Conservation (phyloP, 169 alveolate species). For the Eimeria acervulina region DNA sequence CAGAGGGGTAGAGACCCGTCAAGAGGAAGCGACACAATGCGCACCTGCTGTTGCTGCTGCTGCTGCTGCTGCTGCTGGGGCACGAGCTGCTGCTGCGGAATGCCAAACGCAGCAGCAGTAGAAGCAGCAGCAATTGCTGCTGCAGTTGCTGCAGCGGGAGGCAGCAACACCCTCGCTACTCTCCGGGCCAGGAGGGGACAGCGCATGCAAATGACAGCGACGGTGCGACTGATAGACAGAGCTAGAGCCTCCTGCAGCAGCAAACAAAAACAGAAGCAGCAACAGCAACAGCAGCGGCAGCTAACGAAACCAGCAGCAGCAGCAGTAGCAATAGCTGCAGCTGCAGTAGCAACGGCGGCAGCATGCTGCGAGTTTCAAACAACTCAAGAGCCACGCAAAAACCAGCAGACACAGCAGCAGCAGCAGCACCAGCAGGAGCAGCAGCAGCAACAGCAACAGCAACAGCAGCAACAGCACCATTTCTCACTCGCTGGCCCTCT, state of each 20-base stretch:
- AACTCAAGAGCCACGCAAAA: conserved; percentile 8
- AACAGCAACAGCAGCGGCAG: conserved; percentile 46
- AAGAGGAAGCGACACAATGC: background rate
- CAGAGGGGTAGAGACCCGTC: conserved; percentile 56
- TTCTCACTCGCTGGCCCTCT: conserved; percentile 48
- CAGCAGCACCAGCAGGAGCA: conserved; percentile 46
- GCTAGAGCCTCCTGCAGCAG: conserved; percentile 70
- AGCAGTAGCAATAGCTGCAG: conserved; percentile 3
- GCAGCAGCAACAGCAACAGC: conserved; percentile 33
- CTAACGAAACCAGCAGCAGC: conserved; percentile 35
- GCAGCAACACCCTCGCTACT: conserved; percentile 34
- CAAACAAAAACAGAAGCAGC: conserved; percentile 53
- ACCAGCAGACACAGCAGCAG: conserved; percentile 7
- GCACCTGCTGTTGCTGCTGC: conserved; percentile 40
- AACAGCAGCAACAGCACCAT: background rate
- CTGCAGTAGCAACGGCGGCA: conserved; percentile 26
- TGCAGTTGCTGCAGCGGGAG: conserved; percentile 14
- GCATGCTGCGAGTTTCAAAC: background rate
- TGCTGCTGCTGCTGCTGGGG: conserved; percentile 41
- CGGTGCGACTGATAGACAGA: background rate
- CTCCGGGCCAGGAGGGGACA: conserved; percentile 16
- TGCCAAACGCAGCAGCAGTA: conserved; percentile 35
- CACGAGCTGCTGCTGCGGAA: background rate
- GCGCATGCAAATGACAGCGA: background rate
- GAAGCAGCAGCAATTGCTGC: conserved; percentile 27